Conservation (phyloP, 148 eudicot species). For the Rhododendron williamsianum region DNA sequence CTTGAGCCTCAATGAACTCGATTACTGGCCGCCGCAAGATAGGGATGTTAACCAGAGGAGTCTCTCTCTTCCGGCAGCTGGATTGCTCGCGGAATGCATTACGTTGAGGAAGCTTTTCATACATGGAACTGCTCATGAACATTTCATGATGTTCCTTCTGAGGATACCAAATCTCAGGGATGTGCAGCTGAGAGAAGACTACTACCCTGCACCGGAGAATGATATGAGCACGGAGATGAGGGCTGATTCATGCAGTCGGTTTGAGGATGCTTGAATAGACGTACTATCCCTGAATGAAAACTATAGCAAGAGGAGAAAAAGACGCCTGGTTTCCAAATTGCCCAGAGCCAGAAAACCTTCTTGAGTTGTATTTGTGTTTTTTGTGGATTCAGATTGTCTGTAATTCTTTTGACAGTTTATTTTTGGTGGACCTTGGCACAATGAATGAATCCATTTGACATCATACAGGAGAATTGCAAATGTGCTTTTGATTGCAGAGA, state of each 20-base stretch:
- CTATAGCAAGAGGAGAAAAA: neutral
- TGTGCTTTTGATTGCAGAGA: neutral
- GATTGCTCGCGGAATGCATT: constrained; percentile 49
- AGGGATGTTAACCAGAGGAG: constrained; percentile 91
- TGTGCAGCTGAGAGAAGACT: constrained; percentile 84
- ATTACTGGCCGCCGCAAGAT: constrained; percentile 98
- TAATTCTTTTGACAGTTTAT: neutral
- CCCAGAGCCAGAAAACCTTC: neutral
- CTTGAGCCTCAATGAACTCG: constrained; percentile 60
- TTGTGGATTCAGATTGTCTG: neutral
- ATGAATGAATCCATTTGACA: neutral
- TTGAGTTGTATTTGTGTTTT: neutral
- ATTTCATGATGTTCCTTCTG: constrained; percentile 62
- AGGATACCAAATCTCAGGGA: constrained; percentile 58
- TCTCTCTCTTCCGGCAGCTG: constrained; percentile 71
- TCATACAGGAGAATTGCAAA: neutral
- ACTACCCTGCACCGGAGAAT: constrained; percentile 93
- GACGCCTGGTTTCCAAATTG: neutral
- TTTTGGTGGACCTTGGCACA: neutral
- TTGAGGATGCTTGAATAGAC: constrained; percentile 65
- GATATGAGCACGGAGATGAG: constrained; percentile 99
- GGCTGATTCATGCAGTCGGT: constrained; percentile 72
- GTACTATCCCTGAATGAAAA: constrained; percentile 61
- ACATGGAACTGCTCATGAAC: constrained; percentile 91
- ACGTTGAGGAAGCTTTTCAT: constrained; percentile 81